These are phyloP conservation scores for Coriolopsis trogii DNA, from an alignment of 1,284 basidiomycete genomes.

Conservation along the genomic window DNA sequence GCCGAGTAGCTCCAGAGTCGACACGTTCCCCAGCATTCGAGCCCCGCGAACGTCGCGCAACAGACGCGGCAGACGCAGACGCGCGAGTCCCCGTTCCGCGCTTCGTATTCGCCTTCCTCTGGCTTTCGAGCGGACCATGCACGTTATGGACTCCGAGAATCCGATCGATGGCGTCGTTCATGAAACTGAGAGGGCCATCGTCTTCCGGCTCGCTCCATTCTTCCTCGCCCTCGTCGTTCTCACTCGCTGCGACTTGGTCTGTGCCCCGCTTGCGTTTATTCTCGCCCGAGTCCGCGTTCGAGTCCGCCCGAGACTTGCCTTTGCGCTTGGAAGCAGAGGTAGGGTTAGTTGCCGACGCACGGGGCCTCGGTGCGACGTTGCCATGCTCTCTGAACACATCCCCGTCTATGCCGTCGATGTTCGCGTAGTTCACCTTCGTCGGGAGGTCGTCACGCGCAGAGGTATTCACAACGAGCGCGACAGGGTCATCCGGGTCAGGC, in stretches of 20 bases:
- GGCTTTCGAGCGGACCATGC: not conserved
- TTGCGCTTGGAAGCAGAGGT: not conserved
- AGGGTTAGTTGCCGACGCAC: not conserved
- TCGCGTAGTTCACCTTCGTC: constrained; percentile 6
- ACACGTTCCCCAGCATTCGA: not conserved
- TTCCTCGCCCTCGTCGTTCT: not conserved
- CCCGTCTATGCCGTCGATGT: constrained; percentile 1
- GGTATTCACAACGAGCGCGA: constrained; percentile 23
- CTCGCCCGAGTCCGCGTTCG: too few relatives aligned
- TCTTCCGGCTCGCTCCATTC: constrained; percentile 4
- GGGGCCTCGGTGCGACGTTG: not conserved
- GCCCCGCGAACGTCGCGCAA: not conserved
- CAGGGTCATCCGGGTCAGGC: constrained; percentile 33
- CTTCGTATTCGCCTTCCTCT: not conserved
- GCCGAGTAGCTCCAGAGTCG: not conserved
- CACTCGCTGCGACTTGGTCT: not conserved
- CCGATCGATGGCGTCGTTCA: not conserved
- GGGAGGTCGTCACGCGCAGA: constrained; percentile 15
- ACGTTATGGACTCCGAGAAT: not conserved
- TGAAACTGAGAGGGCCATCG: not conserved
- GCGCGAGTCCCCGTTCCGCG: not conserved
- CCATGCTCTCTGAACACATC: constrained; percentile 6
- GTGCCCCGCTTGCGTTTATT: too few relatives aligned
- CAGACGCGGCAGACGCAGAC: not conserved
- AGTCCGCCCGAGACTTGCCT: too few relatives aligned